These are phyloP conservation scores for Fragilaria crotonensis DNA, from an alignment of 108 stramenopile genomes.

Conservation along the genomic window DNA sequence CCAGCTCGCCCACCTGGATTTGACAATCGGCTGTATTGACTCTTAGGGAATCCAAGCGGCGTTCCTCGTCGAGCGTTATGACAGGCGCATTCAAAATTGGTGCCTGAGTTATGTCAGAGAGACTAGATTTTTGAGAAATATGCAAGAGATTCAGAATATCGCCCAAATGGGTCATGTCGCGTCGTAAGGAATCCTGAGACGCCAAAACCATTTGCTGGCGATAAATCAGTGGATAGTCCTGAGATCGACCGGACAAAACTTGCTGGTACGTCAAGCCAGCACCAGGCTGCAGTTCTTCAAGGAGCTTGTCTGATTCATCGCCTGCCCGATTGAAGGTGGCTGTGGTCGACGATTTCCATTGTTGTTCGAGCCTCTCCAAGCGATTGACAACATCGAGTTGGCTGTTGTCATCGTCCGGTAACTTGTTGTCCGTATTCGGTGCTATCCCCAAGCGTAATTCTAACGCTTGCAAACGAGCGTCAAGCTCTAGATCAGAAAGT, in stretches of 20 bases:
- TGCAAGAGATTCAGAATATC: constrained; percentile 41
- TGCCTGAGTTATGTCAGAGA: constrained; percentile 40
- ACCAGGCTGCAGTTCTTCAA: constrained; percentile 40
- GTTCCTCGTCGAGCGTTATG: constrained; percentile 26
- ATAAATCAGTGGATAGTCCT: constrained; percentile 40
- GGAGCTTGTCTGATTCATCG: constrained; percentile 14
- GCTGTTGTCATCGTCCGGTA: neutral
- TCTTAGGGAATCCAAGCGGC: constrained; percentile 31
- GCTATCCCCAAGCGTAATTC: neutral
- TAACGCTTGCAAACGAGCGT: neutral
- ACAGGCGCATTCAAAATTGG: constrained; percentile 45
- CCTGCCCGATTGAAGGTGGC: neutral
- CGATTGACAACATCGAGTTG: neutral
- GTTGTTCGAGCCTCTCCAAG: neutral
- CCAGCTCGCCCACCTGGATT: neutral
- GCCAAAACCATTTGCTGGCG: constrained; percentile 66
- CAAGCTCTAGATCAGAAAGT: neutral
- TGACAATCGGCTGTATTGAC: neutral
- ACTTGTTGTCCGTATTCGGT: neutral
- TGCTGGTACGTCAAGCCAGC: constrained; percentile 40
- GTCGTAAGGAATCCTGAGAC: constrained; percentile 26
- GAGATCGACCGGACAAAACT: constrained; percentile 1
- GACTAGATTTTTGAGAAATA: constrained; percentile 6
- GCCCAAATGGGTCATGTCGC: constrained; percentile 43
- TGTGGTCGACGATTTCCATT: constrained; percentile 1